Percentiles rank a stretch among this genome's conserved stretches.
phyloP scores from a whole-genome alignment of 2,329 filamentous ascomycete genomes.

The Colletotrichum echinochloae region DNA sequence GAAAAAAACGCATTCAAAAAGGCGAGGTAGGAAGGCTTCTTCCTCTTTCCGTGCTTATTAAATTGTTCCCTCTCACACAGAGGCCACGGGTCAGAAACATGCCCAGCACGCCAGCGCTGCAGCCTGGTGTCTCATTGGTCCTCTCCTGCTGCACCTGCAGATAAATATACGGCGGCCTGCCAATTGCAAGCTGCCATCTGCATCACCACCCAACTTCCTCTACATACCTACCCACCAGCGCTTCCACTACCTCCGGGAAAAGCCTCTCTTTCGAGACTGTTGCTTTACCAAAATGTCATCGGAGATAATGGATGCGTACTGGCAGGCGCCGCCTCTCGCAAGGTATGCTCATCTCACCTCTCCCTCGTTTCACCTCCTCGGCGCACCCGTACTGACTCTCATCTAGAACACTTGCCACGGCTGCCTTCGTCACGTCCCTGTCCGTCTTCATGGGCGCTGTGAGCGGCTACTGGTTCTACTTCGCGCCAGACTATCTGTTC shows the following conservation, averaged over 20 bases:
- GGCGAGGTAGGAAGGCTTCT: constrained; percentile 32
- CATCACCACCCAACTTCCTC: constrained; percentile 24
- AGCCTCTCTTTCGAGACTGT: constrained; percentile 11
- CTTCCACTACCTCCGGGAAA: background rate
- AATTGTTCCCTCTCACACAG: constrained; percentile 16
- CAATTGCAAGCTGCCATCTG: constrained; percentile 33
- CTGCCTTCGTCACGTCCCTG: constrained; percentile 70
- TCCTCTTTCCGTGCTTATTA: constrained; percentile 30
- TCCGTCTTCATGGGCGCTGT: constrained; percentile 69
- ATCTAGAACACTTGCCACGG: constrained; percentile 74
- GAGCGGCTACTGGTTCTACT: constrained; percentile 62
- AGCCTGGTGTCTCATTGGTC: constrained; percentile 40
- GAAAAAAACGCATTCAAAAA: constrained; percentile 37
- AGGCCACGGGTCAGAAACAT: constrained; percentile 42
- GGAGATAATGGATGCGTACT: constrained; percentile 50
- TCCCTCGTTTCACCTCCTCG: background rate
- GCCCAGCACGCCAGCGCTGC: constrained; percentile 36
- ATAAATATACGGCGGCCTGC: constrained; percentile 22
- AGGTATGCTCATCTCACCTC: constrained; percentile 50
- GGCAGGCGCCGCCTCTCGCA: constrained; percentile 56
- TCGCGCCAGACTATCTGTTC: constrained; percentile 64
- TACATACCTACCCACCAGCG: constrained; percentile 10
- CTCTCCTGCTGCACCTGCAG: constrained; percentile 33
- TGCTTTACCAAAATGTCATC: constrained; percentile 40
- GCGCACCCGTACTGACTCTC: constrained; percentile 31